Evolutionary conservation across 2,329 filamentous ascomycete genomes (phyloP).

Genomic region (Epichloe sibirici): DNA sequence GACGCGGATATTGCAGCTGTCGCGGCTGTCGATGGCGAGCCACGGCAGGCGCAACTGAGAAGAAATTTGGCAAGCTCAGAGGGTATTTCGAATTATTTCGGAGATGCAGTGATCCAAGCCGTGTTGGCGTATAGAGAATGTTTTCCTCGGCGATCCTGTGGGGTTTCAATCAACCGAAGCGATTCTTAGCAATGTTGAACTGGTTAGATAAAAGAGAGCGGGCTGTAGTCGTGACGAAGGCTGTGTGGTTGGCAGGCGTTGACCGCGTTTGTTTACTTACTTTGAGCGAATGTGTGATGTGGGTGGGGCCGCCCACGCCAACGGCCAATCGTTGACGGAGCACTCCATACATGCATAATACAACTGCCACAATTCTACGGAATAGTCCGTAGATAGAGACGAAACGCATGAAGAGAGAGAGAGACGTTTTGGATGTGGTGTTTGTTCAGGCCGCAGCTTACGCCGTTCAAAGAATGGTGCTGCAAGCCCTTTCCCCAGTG

Average conservation of each 20-base stretch:
- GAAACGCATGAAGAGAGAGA: no score
- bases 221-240: background rate
- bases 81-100: background rate
- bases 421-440: no score
- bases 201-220: background rate
- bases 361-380: no score
- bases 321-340: background rate
- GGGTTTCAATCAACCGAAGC: background rate
- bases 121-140: background rate
- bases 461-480: no score
- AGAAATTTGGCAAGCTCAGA: background rate
- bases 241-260: background rate
- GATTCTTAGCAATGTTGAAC: background rate
- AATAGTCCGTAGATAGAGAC: no score
- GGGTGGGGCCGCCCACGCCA: background rate
- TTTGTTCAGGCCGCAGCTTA: no score
- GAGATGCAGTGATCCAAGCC: background rate
- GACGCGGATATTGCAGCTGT: background rate
- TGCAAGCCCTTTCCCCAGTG: no score
- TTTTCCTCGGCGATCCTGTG: background rate
- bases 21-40: background rate
- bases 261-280: constrained; percentile 22
- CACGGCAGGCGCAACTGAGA: background rate
- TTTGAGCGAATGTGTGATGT: constrained; percentile 3
- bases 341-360: no score